Conservation (phyloP, 202 grass and related monocot species). For the Carex arenaria region DNA sequence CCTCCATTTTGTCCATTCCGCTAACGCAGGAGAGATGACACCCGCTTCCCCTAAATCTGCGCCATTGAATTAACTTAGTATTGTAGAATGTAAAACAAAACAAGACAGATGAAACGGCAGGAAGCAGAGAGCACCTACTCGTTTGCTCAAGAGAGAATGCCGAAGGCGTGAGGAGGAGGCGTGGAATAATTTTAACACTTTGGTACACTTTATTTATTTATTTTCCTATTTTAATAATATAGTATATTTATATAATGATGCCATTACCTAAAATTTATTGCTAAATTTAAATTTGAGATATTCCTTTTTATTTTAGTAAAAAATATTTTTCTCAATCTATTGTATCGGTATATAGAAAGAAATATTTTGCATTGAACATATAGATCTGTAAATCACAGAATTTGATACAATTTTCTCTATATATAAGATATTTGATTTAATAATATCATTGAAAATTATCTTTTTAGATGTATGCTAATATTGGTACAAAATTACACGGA, state of each 20-base stretch:
- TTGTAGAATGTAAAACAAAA: not conserved
- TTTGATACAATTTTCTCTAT: not conserved
- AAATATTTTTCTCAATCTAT: not conserved
- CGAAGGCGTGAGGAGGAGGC: not conserved
- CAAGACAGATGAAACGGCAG: not conserved
- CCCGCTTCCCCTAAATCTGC: slow-evolving; percentile 41
- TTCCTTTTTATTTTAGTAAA: not conserved
- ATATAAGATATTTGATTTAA: not conserved
- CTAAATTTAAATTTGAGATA: not conserved
- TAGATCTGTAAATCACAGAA: not conserved
- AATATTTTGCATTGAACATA: not conserved
- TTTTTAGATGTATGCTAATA: not conserved
- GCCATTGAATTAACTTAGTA: slow-evolving; percentile 19
- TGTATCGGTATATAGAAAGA: not conserved
- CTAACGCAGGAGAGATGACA: slow-evolving; percentile 84
- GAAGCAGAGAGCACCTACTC: not conserved
- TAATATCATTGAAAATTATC: not conserved
- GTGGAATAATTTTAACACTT: not conserved
- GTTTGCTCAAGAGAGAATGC: not conserved
- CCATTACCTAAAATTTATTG: not conserved
- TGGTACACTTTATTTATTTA: not conserved
- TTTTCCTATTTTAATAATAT: not conserved
- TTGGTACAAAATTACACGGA: not conserved
- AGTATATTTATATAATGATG: not conserved
- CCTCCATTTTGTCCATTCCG: slow-evolving; percentile 36